Percentiles rank a stretch among this genome's conserved stretches.
These are phyloP conservation scores for Neofusicoccum laricinum DNA, from an alignment of 2,329 filamentous ascomycete genomes.

Conservation along the genomic window DNA sequence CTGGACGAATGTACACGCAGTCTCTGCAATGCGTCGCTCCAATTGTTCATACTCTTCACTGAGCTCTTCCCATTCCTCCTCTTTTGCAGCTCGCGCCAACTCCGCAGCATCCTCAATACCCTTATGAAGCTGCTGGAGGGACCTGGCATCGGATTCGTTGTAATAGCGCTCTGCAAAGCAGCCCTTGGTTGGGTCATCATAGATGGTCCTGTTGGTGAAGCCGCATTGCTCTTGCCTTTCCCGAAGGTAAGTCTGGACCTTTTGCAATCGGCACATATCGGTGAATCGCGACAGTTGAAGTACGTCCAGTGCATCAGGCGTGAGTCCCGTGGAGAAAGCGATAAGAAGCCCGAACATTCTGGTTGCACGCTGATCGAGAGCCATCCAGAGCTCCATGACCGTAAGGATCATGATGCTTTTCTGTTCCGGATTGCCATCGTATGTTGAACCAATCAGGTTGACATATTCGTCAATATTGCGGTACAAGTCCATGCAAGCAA, in stretches of 20 bases:
- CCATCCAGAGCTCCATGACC: constrained; percentile 57
- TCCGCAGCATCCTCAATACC: constrained; percentile 36
- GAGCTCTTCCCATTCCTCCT: constrained; percentile 36
- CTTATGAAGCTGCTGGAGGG: constrained; percentile 30
- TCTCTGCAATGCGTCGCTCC: constrained; percentile 30
- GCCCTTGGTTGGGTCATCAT: constrained; percentile 41
- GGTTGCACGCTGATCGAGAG: constrained; percentile 52
- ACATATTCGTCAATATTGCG: constrained; percentile 38
- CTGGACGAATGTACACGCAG: constrained; percentile 21
- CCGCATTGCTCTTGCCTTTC: constrained; percentile 30
- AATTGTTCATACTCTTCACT: constrained; percentile 38
- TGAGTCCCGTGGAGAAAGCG: constrained; percentile 53
- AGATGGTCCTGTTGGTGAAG: constrained; percentile 41
- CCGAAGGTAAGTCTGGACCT: constrained; percentile 51
- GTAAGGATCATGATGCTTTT: constrained; percentile 54
- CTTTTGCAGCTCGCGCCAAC: constrained; percentile 31
- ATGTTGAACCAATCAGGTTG: constrained; percentile 32
- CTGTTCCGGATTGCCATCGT: constrained; percentile 47
- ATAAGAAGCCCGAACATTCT: constrained; percentile 46
- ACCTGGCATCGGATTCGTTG: constrained; percentile 22
- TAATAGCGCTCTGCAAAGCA: constrained; percentile 51
- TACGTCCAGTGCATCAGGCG: constrained; percentile 50
- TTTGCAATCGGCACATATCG: constrained; percentile 52
- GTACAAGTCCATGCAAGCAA: constrained; percentile 31
- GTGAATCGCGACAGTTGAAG: constrained; percentile 49